These are phyloP conservation scores for Starmerella etchellsii DNA, from an alignment of 805 yeast species.

Conservation along the genomic window DNA sequence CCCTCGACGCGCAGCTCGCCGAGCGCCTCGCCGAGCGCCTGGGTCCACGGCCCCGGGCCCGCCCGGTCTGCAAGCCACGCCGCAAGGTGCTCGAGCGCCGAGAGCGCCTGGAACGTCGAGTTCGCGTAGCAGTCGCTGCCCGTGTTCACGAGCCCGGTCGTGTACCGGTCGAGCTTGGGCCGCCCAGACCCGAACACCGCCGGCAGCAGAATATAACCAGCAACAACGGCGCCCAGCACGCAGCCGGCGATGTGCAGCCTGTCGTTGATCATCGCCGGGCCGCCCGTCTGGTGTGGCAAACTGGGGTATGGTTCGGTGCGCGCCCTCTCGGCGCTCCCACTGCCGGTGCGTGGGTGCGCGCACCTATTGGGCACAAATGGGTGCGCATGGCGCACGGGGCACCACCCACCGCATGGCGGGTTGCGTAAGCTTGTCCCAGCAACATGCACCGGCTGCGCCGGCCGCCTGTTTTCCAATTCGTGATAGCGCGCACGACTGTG, in stretches of 20 bases:
- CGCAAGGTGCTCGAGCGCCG: slow-evolving; percentile 21
- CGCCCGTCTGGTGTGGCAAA: no score
- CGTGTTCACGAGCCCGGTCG: slow-evolving; percentile 72
- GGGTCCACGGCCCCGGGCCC: slow-evolving; percentile 13
- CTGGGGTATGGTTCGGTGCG: no score
- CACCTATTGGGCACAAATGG: no score
- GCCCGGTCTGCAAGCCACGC: slow-evolving; percentile 17
- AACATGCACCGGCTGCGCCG: no score
- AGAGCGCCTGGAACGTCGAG: slow-evolving; percentile 57
- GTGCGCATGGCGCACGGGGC: no score
- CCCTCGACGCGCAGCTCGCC: slow-evolving; percentile 46
- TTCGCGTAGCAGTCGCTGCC: slow-evolving; percentile 91
- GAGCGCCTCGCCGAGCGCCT: slow-evolving; percentile 17
- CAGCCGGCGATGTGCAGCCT: neutral
- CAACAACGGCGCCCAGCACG: neutral
- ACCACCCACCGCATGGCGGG: no score
- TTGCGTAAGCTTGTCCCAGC: no score
- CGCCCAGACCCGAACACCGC: neutral
- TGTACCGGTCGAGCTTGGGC: slow-evolving; percentile 24
- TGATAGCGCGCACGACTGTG: no score
- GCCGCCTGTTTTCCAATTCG: no score
- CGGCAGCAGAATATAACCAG: slow-evolving; percentile 9
- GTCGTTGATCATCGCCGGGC: neutral
- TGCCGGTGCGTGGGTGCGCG: no score
- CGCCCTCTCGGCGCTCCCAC: no score